phyloP scores from a whole-genome alignment of 805 yeast genomes.

The Candida coquimbonensis region DNA sequence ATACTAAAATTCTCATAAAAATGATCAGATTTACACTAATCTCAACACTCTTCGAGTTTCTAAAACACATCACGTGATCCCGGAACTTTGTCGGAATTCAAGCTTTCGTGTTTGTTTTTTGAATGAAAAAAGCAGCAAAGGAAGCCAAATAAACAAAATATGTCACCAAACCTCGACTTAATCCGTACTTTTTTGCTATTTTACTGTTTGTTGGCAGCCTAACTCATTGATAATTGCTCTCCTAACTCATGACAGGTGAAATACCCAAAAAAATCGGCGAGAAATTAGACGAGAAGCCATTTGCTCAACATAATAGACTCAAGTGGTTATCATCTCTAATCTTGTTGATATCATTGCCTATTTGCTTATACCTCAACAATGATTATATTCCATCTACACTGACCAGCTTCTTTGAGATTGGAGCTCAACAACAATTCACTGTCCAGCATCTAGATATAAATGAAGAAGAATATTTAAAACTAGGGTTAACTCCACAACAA shows the following conservation, averaged over 20 bases:
- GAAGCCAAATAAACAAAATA: too few species aligned
- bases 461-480: slow-evolving; percentile 23
- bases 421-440: not conserved
- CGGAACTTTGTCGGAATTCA: too few species aligned
- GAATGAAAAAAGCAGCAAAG: too few species aligned
- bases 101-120: too few species aligned
- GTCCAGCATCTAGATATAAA: slow-evolving; percentile 15
- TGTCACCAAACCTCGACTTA: too few species aligned
- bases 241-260: not conserved
- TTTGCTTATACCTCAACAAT: not conserved
- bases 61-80: too few species aligned
- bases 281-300: not conserved
- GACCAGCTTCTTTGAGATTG: not conserved
- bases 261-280: not conserved
- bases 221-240: not conserved
- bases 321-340: not conserved
- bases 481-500: slow-evolving; percentile 36
- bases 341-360: not conserved
- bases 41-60: too few species aligned
- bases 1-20: too few species aligned
- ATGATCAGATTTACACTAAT: too few species aligned
- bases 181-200: too few species aligned
- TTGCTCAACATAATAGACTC: not conserved
- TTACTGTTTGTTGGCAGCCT: too few species aligned
- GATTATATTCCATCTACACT: not conserved